These are phyloP conservation scores for Knoxdaviesia capensis DNA, from an alignment of 2,329 filamentous ascomycete genomes.

Conservation along the genomic window DNA sequence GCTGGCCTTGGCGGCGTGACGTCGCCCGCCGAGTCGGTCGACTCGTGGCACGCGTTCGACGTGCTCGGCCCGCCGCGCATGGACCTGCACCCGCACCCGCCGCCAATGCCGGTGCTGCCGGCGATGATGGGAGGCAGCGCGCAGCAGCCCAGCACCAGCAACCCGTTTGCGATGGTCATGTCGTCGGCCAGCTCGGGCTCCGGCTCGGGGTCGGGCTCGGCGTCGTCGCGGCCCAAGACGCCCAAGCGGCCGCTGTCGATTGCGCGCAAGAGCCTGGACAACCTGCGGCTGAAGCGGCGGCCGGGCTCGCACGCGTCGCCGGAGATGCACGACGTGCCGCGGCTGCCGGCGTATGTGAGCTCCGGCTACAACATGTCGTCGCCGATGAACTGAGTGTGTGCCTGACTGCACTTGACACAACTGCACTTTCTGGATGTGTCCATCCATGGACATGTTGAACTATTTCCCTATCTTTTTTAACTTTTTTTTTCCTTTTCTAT, in stretches of 20 bases:
- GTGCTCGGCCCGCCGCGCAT: conserved; percentile 1
- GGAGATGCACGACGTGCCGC: too few relatives aligned
- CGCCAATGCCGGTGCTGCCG: not conserved
- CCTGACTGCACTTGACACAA: too few relatives aligned
- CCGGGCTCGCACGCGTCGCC: too few relatives aligned
- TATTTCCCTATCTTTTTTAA: not conserved
- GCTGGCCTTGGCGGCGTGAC: conserved; percentile 2
- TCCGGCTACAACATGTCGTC: too few relatives aligned
- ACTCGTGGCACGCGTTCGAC: conserved; percentile 2
- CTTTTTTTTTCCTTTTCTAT: not conserved
- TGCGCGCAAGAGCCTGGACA: conserved; percentile 7
- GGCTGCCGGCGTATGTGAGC: too few relatives aligned
- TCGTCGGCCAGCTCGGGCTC: not conserved
- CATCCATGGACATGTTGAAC: too few relatives aligned
- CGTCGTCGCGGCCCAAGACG: conserved; percentile 3
- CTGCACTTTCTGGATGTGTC: too few relatives aligned
- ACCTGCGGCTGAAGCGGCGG: conserved; percentile 7
- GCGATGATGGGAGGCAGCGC: too few relatives aligned
- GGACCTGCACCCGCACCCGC: conserved; percentile 2
- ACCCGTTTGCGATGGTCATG: too few relatives aligned
- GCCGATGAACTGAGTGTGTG: too few relatives aligned
- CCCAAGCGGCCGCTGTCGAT: conserved; percentile 6
- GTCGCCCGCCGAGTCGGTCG: conserved; percentile 1
- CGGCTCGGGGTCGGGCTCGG: not conserved
- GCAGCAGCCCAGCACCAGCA: conserved; percentile 1